Base-by-base conservation (phyloP, 495 filamentous ascomycete genomes). In the Xylaria sp. region DNA sequence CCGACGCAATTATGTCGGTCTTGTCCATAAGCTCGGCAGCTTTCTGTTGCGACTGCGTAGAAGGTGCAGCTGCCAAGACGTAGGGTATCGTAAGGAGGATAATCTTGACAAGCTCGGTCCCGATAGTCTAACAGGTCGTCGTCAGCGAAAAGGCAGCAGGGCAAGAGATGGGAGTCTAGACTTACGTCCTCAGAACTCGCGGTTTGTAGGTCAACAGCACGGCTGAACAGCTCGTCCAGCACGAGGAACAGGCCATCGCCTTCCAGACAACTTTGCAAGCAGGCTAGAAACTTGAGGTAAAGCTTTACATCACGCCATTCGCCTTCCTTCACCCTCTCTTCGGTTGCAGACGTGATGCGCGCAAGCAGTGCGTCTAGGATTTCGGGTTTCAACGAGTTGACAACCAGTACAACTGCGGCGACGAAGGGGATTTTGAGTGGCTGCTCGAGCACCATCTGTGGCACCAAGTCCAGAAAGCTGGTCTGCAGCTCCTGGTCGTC, bases 341-440 rank as follows among this genome's bases (percentile, higher is more conserved):
- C 90, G 50, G 90, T 78, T 44, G 82, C 81, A 33, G 76, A 80
- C 5, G 85, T 86, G 53, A 90, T 85, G 74, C 88, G 89, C 44
- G 79, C 83, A 41, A 98, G 80, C 17, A 95, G 77, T 58, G 95
- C 88, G 50, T 86, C 82, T 35, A 90, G 86, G 44, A 96, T 82
- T 71, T 95, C 92, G 26, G 90, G 86, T 57, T 92, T 93, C 70
- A 91, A 81, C 43, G 86, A 85, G 81, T 98, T 96, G 69, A 89
- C 84, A 55, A 92, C 87, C 61, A 97, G 84, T 35, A 94, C 85
- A 4, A 94, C 89, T 31, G 91, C 92, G 35, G 94, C 94, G 64
- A 96, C 85, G 78, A 97, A 98, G 2, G 96, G 97, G 64, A 94
- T 95, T 83, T 98, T 98, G 81, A 99, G 90, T 0, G 97, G 95